Evolutionary conservation across 2,329 filamentous ascomycete genomes (phyloP), one percentile per base, ranked within the genome.

Genomic region (Cladosporium sp.): DNA sequence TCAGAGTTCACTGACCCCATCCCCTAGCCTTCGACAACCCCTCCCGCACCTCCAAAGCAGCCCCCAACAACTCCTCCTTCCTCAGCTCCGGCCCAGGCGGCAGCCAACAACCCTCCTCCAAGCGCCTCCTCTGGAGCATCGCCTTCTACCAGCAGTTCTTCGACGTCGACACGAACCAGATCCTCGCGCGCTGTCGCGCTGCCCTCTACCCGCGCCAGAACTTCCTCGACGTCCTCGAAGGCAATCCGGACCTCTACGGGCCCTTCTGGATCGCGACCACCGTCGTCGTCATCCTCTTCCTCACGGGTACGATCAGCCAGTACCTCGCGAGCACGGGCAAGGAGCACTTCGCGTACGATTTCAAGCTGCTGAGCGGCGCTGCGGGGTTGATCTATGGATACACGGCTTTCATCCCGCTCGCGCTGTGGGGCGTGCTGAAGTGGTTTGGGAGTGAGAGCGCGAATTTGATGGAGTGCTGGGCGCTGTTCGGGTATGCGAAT

Each of bases 261-360:
- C 93, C 93, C 1, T 90, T 97, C 68, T 98, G 93, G 93, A 97
- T 98, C 73, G 93, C 93, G 9, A 97, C 93, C 0, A 97, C 93
- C 0, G 93, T 98, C 9, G 86, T 98, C 10, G 81, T 98, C 58
- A 97, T 98, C 55, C 74, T 98, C 32, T 98, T 98, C 72, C 70
- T 98, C 42, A 93, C 92, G 1, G 93, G 93, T 10, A 97, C 93
- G 0, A 95, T 98, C 59, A 95, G 86, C 67, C 86, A 93, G 71
- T 97, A 95, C 70, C 74, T 96, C 46, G 82, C 87, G 22, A 79
- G 79, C 19, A 81, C 80, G 41, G 80, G 82, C 50, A 79, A 79
- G 46, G 74, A 81, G 18, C 83, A 87, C 54, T 96, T 96, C 69
- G 84, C 85, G 43, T 97, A 97, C 71, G 90, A 97, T 67, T 98